Evolutionary conservation across 352 stramenopile species (phyloP), one percentile per base, ranked within the genome.

Genomic region (Phytophthora aleatoria): DNA sequence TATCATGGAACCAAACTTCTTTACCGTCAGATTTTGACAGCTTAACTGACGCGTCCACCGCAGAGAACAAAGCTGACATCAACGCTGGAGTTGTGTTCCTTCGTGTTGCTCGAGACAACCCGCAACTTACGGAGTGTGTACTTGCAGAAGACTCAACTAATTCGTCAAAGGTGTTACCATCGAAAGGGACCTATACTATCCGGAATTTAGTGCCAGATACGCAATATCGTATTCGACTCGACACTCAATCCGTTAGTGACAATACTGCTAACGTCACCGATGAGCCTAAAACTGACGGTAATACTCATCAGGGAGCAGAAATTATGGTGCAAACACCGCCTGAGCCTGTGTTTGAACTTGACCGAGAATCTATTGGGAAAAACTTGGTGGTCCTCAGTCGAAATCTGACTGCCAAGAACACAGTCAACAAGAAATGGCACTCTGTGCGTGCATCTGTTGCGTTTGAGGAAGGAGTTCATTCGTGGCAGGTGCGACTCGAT

Each of bases 381-480:
- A 96, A 97, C 57, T 53, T 98, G 38, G 49, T 81, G 11, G 42
- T 97, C 3, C 73, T 79, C 24, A 90, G 90, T 57, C 80, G 74
- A 28, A 92, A 91, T 39, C 62, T 96, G 30, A 90, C 85, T 0
- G 86, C 95, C 8, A 92, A 81, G 31, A 98, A 98, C 50, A 69
- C 68, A 0, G 64, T 84, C 12, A 95, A 95, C 52, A 98, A 98
- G 63, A 96, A 96, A 67, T 97, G 92, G 91, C 83, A 92, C 68
- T 93, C 91, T 0, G 76, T 96, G 9, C 81, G 91, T 39, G 80
- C 83, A 1, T 82, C 71, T 0, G 68, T 85, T 0, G 74, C 71
- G 0, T 96, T 97, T 69, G 81, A 83, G 10, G 76, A 84, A 39
- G 91, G 91, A 2, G 53, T 94, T n/a, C 91, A 97, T 56, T 56